A percentile compares a stretch with the other conserved stretches of the same genome.
These are phyloP conservation scores for Candida xyloterini DNA, from an alignment of 805 yeast genomes.

Conservation along the genomic window DNA sequence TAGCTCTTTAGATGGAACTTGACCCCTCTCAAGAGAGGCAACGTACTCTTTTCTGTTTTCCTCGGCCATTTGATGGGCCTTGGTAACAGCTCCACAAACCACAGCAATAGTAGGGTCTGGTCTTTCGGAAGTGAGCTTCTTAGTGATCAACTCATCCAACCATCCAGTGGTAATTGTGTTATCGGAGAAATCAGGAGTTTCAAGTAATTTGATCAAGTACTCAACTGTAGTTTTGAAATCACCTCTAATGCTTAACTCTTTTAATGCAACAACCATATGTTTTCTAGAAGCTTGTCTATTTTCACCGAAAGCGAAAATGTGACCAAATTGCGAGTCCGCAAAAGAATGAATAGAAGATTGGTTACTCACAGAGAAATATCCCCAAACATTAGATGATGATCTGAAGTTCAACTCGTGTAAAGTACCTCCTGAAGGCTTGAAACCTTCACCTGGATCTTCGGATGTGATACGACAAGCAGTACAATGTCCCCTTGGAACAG, in stretches of 20 bases:
- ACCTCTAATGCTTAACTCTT: slow-evolving; percentile 95
- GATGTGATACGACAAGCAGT: slow-evolving; percentile 99
- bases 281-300: slow-evolving; percentile 96
- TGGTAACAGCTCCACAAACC: slow-evolving; percentile 96
- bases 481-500: slow-evolving; percentile 96
- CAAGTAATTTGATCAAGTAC: slow-evolving; percentile 89
- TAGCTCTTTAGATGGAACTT: slow-evolving; percentile 79
- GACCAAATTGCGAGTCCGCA: slow-evolving; percentile 98
- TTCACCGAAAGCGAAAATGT: slow-evolving; percentile 98
- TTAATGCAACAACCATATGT: slow-evolving; percentile 98
- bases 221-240: slow-evolving; percentile 98
- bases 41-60: slow-evolving; percentile 67
- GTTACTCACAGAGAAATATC: slow-evolving; percentile 95
- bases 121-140: slow-evolving; percentile 93
- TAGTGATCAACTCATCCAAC: slow-evolving; percentile 94
- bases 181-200: slow-evolving; percentile 94
- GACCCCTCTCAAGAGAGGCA: slow-evolving; percentile 87
- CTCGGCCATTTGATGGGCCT: slow-evolving; percentile 79
- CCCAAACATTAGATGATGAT: slow-evolving; percentile 98
- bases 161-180: slow-evolving; percentile 98
- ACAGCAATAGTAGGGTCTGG: slow-evolving; percentile 91
- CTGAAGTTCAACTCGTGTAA: slow-evolving; percentile 95
- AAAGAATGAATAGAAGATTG: slow-evolving; percentile 97
- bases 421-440: slow-evolving; percentile 97
- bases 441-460: slow-evolving; percentile 99